Percentiles rank a stretch among this genome's conserved stretches.
These are phyloP conservation scores for Alternaria metachromatica DNA, from an alignment of 2,329 filamentous ascomycete genomes.

Conservation along the genomic window DNA sequence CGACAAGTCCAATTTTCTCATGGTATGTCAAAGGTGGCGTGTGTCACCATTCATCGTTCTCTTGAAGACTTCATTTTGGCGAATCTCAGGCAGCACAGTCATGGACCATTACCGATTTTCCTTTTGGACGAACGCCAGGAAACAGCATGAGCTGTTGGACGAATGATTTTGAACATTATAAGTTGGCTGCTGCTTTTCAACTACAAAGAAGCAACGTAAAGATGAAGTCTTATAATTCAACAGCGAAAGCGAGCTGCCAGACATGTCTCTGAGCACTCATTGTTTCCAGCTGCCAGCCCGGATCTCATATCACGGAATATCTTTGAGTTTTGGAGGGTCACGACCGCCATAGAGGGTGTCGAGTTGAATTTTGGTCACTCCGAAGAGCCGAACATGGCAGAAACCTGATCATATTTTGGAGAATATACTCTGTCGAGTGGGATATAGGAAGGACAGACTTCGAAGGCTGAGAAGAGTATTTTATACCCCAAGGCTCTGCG, in stretches of 20 bases:
- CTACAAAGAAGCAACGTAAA: neutral
- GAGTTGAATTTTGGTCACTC: neutral
- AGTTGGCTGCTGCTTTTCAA: rapidly evolving
- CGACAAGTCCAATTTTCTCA: neutral
- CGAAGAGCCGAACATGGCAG: neutral
- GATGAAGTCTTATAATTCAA: neutral
- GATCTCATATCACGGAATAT: neutral
- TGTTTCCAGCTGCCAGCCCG: neutral
- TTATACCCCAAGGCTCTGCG: neutral
- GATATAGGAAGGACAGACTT: neutral
- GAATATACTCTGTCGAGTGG: neutral
- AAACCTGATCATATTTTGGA: neutral
- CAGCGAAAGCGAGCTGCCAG: neutral
- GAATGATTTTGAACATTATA: neutral
- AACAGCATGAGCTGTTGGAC: neutral
- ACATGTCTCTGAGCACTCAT: neutral
- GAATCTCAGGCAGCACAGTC: neutral
- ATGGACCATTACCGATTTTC: neutral
- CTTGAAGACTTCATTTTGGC: too few species aligned
- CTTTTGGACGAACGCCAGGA: neutral
- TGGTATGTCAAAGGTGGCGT: too few species aligned
- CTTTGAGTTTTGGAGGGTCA: too few species aligned
- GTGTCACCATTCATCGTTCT: too few species aligned
- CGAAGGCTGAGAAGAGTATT: rapidly evolving
- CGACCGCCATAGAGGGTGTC: neutral